Evolutionary conservation across 2,329 filamentous ascomycete species (phyloP).

Genomic region (Emergomyces africanus): DNA sequence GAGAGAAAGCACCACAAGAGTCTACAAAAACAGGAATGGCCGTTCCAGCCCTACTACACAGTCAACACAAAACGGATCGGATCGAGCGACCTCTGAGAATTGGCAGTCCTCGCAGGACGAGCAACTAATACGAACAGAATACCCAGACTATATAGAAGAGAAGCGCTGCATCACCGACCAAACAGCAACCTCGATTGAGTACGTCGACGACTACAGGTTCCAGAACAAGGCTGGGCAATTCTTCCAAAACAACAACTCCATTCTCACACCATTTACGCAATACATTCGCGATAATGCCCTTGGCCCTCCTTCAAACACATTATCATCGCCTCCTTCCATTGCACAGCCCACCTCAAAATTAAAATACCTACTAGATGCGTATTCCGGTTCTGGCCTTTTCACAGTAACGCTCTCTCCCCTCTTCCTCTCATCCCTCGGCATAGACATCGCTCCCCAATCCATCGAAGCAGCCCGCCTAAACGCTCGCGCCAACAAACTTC

Average conservation of each 20-base stretch:
- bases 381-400: constrained; percentile 94
- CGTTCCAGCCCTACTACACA: background rate
- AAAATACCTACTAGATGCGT: constrained; percentile 89
- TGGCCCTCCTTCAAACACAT: constrained; percentile 28
- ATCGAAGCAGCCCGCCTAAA: constrained; percentile 71
- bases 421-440: constrained; percentile 69
- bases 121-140: constrained; percentile 40
- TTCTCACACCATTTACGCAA: constrained; percentile 71
- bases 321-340: constrained; percentile 3
- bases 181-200: constrained; percentile 74
- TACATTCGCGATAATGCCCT: constrained; percentile 75
- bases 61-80: background rate
- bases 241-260: constrained; percentile 99
- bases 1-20: constrained; percentile 67
- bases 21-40: constrained; percentile 13
- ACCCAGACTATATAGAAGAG: constrained; percentile 53
- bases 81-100: constrained; percentile 13
- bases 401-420: constrained; percentile 80
- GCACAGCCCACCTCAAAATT: constrained; percentile 36
- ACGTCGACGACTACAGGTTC: constrained; percentile 73
- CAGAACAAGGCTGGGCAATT: constrained; percentile 87
- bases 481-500: constrained; percentile 61
- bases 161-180: constrained; percentile 84
- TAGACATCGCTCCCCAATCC: constrained; percentile 71
- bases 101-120: constrained; percentile 24